A percentile compares a stretch with the other conserved stretches of the same genome.
Conservation (phyloP, 257 asterid genomes). For the Nicotiana knightiana region DNA sequence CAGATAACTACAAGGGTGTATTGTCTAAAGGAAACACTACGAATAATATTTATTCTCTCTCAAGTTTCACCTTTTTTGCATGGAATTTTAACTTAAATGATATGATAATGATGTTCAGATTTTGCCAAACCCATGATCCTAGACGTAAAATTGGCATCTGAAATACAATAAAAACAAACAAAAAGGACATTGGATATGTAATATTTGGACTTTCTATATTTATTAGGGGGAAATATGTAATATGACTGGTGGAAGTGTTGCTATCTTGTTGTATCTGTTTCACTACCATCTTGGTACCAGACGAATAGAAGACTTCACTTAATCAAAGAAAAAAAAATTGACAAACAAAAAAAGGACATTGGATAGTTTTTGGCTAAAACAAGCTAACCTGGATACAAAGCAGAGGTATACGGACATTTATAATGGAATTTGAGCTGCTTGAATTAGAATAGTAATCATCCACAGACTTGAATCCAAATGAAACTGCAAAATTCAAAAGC, state of each 20-base stretch:
- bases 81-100: not conserved
- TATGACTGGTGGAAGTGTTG: too few species aligned
- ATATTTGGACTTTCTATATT: too few species aligned
- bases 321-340: too few species aligned
- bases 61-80: not conserved
- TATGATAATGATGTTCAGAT: not conserved
- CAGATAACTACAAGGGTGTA: not conserved
- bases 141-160: not conserved
- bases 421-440: constrained; percentile 83
- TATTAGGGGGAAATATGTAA: too few species aligned
- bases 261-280: too few species aligned
- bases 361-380: not conserved
- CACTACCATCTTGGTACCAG: too few species aligned
- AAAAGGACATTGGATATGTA: not conserved
- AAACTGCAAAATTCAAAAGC: constrained; percentile 41
- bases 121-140: not conserved
- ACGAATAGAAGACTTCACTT: too few species aligned
- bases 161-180: not conserved
- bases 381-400: constrained; percentile 88
- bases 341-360: not conserved
- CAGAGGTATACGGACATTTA: constrained; percentile 63
- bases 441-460: constrained; percentile 94
- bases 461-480: constrained; percentile 95
- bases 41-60: not conserved
- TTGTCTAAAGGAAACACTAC: not conserved